phyloP scores from a whole-genome alignment of 805 yeast genomes.

The Myxozyma monticola region DNA sequence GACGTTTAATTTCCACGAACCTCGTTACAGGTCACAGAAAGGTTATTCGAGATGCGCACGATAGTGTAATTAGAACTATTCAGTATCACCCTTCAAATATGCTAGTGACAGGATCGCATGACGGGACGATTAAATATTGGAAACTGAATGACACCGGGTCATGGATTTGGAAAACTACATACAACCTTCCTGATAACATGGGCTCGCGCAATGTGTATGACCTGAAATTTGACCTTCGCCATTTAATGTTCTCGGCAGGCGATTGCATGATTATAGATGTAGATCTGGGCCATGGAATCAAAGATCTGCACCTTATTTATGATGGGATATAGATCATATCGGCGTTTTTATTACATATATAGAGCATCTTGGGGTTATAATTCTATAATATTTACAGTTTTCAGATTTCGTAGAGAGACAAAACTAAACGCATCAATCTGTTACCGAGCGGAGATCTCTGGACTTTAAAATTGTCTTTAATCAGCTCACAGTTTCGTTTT shows the following conservation, averaged over 20 bases:
- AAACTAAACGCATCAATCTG: no score
- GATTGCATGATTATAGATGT: slow-evolving; percentile 6
- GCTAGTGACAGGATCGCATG: slow-evolving; percentile 20
- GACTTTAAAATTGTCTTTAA: no score
- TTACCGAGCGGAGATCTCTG: no score
- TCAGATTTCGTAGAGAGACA: no score
- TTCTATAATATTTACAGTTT: background rate
- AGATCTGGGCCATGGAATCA: slow-evolving; percentile 9
- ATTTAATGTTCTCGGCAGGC: slow-evolving; percentile 10
- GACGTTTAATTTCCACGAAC: slow-evolving; percentile 1
- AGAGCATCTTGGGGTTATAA: background rate
- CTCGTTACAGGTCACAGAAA: slow-evolving; percentile 2
- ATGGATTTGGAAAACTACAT: background rate
- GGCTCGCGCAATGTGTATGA: slow-evolving; percentile 3
- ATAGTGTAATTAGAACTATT: slow-evolving; percentile 5
- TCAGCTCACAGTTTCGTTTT: slow-evolving; percentile 7
- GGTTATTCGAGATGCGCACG: slow-evolving; percentile 7
- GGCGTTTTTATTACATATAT: no score
- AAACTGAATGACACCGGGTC: background rate
- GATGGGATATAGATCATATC: no score
- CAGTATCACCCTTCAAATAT: slow-evolving; percentile 1
- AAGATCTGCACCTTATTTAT: slow-evolving; percentile 1
- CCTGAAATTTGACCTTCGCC: slow-evolving; percentile 12
- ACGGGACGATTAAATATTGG: slow-evolving; percentile 17
- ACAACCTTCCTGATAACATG: background rate